A percentile compares a stretch with the other conserved stretches of the same genome.
These are phyloP conservation scores for Lotmaria passim DNA, from an alignment of 208 protist species.

Conservation along the genomic window DNA sequence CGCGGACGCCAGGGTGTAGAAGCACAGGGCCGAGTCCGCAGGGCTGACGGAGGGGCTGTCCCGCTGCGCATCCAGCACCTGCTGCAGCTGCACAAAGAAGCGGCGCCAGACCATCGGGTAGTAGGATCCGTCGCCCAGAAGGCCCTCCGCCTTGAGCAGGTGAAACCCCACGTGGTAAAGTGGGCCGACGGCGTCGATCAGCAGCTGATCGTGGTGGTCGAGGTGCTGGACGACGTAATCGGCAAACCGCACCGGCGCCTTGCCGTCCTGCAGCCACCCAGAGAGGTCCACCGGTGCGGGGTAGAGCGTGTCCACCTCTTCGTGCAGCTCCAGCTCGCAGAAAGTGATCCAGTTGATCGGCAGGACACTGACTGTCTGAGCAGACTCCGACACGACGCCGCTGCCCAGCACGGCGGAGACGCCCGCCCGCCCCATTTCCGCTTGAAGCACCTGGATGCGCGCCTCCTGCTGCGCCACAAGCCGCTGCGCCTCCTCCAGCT, in stretches of 20 bases:
- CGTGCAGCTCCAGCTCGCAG: conserved; percentile 18
- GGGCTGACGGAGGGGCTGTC: conserved; percentile 8
- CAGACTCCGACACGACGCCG: background rate
- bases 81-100: conserved; percentile 32
- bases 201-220: conserved; percentile 16
- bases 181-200: conserved; percentile 12
- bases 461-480: conserved; percentile 23
- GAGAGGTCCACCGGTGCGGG: conserved; percentile 19
- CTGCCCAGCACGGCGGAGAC: background rate
- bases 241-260: conserved; percentile 13
- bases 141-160: conserved; percentile 15
- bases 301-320: conserved; percentile 17
- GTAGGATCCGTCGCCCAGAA: background rate
- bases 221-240: conserved; percentile 23
- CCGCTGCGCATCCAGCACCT: conserved; percentile 21
- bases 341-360: conserved; percentile 20
- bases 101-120: conserved; percentile 24
- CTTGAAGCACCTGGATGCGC: conserved; percentile 6
- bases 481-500: conserved; percentile 17
- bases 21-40: conserved; percentile 19
- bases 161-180: conserved; percentile 35
- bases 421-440: background rate
- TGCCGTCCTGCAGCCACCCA: conserved; percentile 14
- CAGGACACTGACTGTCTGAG: background rate
- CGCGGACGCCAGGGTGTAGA: conserved; percentile 16